Base-by-base conservation (phyloP, 345 rosid genomes). In the Boechera stricta region DNA sequence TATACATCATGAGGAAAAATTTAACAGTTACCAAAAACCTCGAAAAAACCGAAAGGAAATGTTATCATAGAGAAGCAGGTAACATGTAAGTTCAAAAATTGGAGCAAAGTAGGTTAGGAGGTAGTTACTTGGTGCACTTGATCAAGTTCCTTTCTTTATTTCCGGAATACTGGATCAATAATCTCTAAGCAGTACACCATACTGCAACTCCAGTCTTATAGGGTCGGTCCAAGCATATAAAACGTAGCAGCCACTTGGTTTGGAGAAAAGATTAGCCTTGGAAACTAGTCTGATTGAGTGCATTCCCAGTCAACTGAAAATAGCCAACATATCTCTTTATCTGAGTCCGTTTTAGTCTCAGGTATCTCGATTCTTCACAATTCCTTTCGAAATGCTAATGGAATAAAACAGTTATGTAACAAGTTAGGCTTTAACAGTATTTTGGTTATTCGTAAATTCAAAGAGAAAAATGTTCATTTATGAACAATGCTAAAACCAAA, bases 111-210 rank as follows among this genome's bases (percentile, higher is more conserved):
- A 71, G 72, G 76, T 71, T 54, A 63, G 18, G 53, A 62, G 65
- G 75, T 62, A 77, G 75, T 56, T 63, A 70, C 60, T 16, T 12
- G 76, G 76, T 57, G 49, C 77, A 71, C 47, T 78, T 64, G 73
- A 65, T 45, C 53, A 71, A 64, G 45, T 64, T 29, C 33, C 62
- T 71, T 71, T 29, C 36, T 64, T 77, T 77, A 47, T n/a, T 16
- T 36, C 45, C 7, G 13, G 33, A 36, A 63, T 28, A 71, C 12
- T 4, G 2, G 54, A 57, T 47, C 38, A 55, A 64, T 3, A 45
- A 39, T 60, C 69, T 60, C 79, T 60, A 39, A 59, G 45, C 61
- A 71, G 36, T 58, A 71, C 29, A 45, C 26, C 4, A 24, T 39
- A 42, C 10, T 69, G 32, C 45, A 61, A 54, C 12, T 32, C 13